Evolutionary conservation across 192 early-diverging fungal genomes (phyloP).

Genomic region (Coemansia sp.): DNA sequence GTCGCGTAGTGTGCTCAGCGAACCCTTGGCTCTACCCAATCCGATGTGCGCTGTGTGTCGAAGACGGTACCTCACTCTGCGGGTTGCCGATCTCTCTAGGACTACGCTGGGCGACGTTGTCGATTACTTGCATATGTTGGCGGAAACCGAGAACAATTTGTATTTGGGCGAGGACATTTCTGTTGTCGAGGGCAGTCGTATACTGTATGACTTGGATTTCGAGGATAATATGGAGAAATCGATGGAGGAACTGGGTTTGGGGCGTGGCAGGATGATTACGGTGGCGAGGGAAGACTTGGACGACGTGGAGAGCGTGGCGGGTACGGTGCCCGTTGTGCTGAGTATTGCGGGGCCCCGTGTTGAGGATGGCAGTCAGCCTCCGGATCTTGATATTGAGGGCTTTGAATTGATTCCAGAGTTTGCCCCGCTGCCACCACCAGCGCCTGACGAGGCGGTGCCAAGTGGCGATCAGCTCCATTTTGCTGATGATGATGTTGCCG

Average conservation of each 20-base stretch:
- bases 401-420: conserved; percentile 35
- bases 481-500: conserved; percentile 7
- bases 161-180: conserved; percentile 71
- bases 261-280: conserved; percentile 34
- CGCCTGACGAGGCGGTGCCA: background rate
- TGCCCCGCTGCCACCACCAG: conserved; percentile 23
- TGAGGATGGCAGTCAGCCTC: background rate
- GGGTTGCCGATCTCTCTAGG: conserved; percentile 61
- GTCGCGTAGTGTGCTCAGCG: conserved; percentile 63
- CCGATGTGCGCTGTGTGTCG: conserved; percentile 78
- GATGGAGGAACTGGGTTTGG: conserved; percentile 64
- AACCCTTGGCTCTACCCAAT: conserved; percentile 68
- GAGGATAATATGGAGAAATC: conserved; percentile 72
- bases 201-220: conserved; percentile 89
- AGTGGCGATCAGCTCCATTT: background rate
- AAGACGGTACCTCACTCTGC: conserved; percentile 58
- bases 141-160: conserved; percentile 51
- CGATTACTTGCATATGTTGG: conserved; percentile 41
- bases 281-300: conserved; percentile 37
- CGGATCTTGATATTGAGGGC: conserved; percentile 32
- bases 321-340: conserved; percentile 33
- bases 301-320: background rate
- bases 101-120: conserved; percentile 74
- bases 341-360: conserved; percentile 20
- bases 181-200: conserved; percentile 69